Conservation (phyloP, 495 filamentous ascomycete species). For the Xylaria curta region DNA sequence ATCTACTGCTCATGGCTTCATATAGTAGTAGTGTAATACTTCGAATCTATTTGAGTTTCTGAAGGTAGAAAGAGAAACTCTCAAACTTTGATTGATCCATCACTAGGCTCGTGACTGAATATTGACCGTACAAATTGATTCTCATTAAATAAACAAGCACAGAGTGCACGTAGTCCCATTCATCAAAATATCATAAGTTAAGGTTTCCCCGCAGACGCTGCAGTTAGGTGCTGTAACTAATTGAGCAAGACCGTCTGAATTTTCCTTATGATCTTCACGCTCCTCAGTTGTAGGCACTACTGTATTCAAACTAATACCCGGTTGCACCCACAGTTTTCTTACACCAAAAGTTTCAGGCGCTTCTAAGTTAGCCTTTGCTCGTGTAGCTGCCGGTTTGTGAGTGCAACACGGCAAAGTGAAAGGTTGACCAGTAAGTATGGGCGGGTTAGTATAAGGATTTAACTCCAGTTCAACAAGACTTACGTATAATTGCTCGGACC, state of each 20-base stretch:
- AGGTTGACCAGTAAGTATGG: too few relatives aligned
- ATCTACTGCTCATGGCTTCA: not conserved
- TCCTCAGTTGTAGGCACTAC: not conserved
- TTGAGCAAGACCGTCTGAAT: not conserved
- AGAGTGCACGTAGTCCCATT: not conserved
- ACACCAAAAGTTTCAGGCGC: not conserved
- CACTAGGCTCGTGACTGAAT: not conserved
- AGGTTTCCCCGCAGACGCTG: not conserved
- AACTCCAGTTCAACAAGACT: too few relatives aligned
- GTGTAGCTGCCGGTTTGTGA: too few relatives aligned
- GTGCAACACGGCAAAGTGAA: too few relatives aligned
- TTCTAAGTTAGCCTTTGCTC: not conserved
- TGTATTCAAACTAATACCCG: not conserved
- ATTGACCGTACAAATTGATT: not conserved
- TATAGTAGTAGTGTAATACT: not conserved
- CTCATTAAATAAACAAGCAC: constrained; percentile 3
- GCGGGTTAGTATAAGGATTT: too few relatives aligned
- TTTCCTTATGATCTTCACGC: not conserved
- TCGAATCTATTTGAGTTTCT: not conserved
- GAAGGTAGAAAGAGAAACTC: not conserved
- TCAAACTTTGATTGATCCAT: not conserved
- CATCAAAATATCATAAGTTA: not conserved
- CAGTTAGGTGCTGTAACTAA: not conserved
- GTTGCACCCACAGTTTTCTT: not conserved
- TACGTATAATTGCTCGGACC: too few relatives aligned